These are phyloP conservation scores for Phytophthora fragariaefolia DNA, from an alignment of 352 stramenopile genomes.

Conservation along the genomic window DNA sequence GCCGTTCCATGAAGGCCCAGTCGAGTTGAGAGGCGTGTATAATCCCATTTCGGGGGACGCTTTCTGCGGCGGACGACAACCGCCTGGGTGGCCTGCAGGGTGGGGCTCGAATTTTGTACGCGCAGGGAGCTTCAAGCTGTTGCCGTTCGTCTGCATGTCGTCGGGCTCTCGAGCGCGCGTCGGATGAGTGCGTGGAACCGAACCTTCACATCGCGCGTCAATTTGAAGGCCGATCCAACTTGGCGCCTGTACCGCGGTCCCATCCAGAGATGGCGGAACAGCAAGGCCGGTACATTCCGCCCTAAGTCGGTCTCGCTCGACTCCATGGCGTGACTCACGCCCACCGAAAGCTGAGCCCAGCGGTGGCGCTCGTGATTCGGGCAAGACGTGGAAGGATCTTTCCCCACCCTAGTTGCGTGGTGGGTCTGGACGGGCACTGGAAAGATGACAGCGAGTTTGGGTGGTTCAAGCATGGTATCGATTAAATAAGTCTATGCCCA, in stretches of 20 bases:
- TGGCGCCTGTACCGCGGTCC: constrained; percentile 18
- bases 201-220: constrained; percentile 22
- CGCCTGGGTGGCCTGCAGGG: constrained; percentile 21
- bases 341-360: constrained; percentile 26
- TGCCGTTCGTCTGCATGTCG: constrained; percentile 12
- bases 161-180: not conserved
- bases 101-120: constrained; percentile 16
- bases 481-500: constrained; percentile 48
- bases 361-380: not conserved
- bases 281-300: constrained; percentile 28
- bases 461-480: constrained; percentile 8
- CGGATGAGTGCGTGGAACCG: constrained; percentile 14
- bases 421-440: not conserved
- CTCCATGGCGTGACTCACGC: constrained; percentile 12
- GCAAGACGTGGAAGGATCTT: not conserved
- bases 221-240: constrained; percentile 16
- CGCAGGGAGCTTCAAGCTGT: constrained; percentile 11
- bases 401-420: constrained; percentile 3
- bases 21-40: too few relatives aligned
- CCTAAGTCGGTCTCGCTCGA: too few relatives aligned
- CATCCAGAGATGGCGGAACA: constrained; percentile 24
- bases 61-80: constrained; percentile 5
- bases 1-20: too few relatives aligned
- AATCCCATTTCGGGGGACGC: not conserved
- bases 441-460: not conserved